Percentiles rank a stretch among this genome's conserved stretches.
Evolutionary conservation across 495 filamentous ascomycete species (phyloP).

Genomic region (Tuber calosporum): DNA sequence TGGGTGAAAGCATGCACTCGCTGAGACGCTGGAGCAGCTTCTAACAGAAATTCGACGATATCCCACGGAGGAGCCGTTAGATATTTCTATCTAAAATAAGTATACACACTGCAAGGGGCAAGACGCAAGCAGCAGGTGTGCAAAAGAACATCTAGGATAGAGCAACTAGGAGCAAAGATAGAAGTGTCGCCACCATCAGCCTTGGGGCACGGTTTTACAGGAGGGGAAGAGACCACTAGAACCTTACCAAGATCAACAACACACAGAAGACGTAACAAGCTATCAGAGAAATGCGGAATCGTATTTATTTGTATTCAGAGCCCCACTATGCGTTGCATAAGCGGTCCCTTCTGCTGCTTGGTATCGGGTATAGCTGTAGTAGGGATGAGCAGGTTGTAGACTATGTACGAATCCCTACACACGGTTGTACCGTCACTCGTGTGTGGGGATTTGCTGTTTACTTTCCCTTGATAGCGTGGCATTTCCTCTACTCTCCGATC

Average conservation of each 20-base stretch:
- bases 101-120: not conserved
- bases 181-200: not conserved
- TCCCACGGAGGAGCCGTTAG: not conserved
- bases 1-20: not conserved
- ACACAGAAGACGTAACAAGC: not conserved
- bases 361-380: not conserved
- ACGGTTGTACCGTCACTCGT: not conserved
- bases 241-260: not conserved
- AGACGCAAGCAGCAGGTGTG: not conserved
- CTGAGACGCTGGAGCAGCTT: not conserved
- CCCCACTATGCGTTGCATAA: not conserved
- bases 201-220: not conserved
- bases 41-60: not conserved
- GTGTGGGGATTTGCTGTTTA: not conserved
- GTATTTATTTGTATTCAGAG: not conserved
- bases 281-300: not conserved
- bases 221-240: not conserved
- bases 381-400: not conserved
- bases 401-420: not conserved
- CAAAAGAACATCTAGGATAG: not conserved
- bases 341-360: not conserved
- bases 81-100: not conserved
- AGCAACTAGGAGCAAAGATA: not conserved
- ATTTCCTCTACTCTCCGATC: not conserved
- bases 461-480: not conserved